These are phyloP conservation scores for Cystobasidium sp. DNA, from an alignment of 1,284 basidiomycete genomes.

Conservation along the genomic window DNA sequence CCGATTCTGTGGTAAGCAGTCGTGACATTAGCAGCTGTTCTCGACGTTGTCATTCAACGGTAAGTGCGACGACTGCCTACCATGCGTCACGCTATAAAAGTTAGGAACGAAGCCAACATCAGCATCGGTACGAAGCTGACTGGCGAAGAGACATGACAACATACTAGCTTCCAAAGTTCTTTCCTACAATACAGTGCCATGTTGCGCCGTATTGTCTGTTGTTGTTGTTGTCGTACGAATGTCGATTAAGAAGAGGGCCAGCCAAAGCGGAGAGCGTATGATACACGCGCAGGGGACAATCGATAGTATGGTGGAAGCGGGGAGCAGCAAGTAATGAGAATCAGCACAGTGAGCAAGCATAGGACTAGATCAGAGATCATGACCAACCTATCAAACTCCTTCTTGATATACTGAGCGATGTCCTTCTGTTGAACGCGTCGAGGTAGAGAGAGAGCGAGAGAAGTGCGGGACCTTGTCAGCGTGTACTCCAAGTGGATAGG, in stretches of 20 bases:
- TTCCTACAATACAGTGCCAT: slow-evolving; percentile 46
- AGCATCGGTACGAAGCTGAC: background rate
- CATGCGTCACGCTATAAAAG: slow-evolving; percentile 39
- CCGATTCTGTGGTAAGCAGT: slow-evolving; percentile 20
- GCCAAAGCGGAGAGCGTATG: background rate
- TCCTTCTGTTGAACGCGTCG: slow-evolving; percentile 37
- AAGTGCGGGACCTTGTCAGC: background rate
- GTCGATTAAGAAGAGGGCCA: background rate
- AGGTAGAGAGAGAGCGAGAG: background rate
- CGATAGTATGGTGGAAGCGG: background rate
- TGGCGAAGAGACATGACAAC: background rate
- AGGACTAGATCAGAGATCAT: background rate
- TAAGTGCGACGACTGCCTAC: slow-evolving; percentile 4
- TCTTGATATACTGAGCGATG: slow-evolving; percentile 46
- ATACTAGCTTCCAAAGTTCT: slow-evolving; percentile 39
- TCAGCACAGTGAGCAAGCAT: background rate
- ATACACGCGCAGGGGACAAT: background rate
- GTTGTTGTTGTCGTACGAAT: slow-evolving; percentile 4
- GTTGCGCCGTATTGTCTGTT: slow-evolving; percentile 44
- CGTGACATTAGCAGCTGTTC: too few relatives aligned
- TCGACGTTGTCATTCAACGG: too few relatives aligned
- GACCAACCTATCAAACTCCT: slow-evolving; percentile 42
- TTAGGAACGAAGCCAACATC: background rate
- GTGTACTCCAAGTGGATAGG: background rate
- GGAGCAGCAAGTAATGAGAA: background rate